A percentile compares a stretch with the other conserved stretches of the same genome.
phyloP scores from a whole-genome alignment of 768 basidiomycete species.

The Suillus sp. region DNA sequence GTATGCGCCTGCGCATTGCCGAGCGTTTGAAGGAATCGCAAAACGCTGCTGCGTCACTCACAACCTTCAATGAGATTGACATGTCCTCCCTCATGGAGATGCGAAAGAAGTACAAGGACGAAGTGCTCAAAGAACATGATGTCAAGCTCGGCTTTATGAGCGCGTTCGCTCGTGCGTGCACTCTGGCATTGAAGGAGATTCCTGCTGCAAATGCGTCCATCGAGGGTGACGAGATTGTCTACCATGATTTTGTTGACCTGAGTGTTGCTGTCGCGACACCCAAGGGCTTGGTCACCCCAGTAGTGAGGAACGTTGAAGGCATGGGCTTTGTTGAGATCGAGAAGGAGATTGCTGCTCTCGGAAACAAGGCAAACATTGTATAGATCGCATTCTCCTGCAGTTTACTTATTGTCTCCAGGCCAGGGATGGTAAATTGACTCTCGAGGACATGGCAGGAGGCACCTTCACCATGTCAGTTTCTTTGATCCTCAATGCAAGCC shows the following conservation, averaged over 20 bases:
- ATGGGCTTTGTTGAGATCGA: conserved; percentile 92
- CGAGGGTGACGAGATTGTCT: conserved; percentile 92
- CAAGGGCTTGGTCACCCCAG: conserved; percentile 95
- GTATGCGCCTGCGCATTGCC: conserved; percentile 96
- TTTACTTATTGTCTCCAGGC: conserved; percentile 39
- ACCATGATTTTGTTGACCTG: conserved; percentile 89
- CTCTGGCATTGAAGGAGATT: conserved; percentile 86
- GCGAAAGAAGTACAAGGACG: conserved; percentile 93
- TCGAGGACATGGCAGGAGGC: conserved; percentile 98
- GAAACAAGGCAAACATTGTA: conserved; percentile 63
- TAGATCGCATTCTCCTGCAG: not conserved
- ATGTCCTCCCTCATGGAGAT: conserved; percentile 95
- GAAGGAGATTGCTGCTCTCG: conserved; percentile 86
- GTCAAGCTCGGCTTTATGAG: conserved; percentile 99
- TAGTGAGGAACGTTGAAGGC: conserved; percentile 88
- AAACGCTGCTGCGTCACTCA: conserved; percentile 93
- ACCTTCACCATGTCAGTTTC: conserved; percentile 92
- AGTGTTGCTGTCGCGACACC: conserved; percentile 97
- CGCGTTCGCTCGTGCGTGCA: conserved; percentile 88
- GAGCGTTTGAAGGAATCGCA: conserved; percentile 99
- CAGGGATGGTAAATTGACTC: conserved; percentile 87
- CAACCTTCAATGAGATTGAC: conserved; percentile 99
- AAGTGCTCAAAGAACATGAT: conserved; percentile 85
- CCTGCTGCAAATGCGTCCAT: conserved; percentile 94
- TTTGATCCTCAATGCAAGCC: not conserved